A percentile compares a stretch with the other conserved stretches of the same genome.
These are phyloP conservation scores for Cryptococcus sp. DNA, from an alignment of 1,284 basidiomycete genomes.

Conservation along the genomic window DNA sequence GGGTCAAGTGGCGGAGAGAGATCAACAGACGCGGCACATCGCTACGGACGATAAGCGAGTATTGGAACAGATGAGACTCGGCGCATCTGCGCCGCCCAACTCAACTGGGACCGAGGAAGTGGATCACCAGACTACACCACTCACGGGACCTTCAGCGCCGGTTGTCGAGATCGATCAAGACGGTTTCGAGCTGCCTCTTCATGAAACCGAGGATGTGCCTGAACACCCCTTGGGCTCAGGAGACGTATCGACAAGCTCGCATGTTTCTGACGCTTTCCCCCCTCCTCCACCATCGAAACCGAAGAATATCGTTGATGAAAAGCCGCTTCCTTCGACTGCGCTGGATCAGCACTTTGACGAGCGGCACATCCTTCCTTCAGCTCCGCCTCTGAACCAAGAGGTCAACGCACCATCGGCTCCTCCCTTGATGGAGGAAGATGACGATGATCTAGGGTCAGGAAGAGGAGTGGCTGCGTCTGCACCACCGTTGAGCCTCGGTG, in stretches of 20 bases:
- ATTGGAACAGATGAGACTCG: constrained; percentile 45
- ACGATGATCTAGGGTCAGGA: constrained; percentile 10
- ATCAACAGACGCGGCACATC: background rate
- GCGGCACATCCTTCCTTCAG: constrained; percentile 28
- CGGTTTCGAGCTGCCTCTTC: constrained; percentile 43
- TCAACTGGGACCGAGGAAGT: constrained; percentile 2
- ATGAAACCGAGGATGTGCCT: background rate
- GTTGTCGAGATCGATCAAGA: constrained; percentile 45
- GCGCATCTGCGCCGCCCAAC: constrained; percentile 42
- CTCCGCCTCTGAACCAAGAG: constrained; percentile 19
- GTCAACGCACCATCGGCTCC: constrained; percentile 26
- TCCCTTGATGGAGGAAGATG: constrained; percentile 23
- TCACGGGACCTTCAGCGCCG: constrained; percentile 42
- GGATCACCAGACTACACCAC: constrained; percentile 1
- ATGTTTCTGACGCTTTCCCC: background rate
- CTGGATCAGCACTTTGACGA: constrained; percentile 7
- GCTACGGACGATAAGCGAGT: constrained; percentile 44
- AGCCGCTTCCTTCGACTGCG: background rate
- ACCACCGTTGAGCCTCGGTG: constrained; percentile 6
- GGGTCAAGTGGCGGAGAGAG: background rate
- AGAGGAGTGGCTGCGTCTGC: background rate
- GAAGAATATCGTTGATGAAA: background rate
- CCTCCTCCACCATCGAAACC: constrained; percentile 9
- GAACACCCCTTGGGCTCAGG: background rate
- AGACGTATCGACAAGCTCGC: too few relatives aligned